Percentiles rank a stretch among this genome's conserved stretches.
phyloP scores from a whole-genome alignment of 306 rosid genomes.

The Dryas drummondii region DNA sequence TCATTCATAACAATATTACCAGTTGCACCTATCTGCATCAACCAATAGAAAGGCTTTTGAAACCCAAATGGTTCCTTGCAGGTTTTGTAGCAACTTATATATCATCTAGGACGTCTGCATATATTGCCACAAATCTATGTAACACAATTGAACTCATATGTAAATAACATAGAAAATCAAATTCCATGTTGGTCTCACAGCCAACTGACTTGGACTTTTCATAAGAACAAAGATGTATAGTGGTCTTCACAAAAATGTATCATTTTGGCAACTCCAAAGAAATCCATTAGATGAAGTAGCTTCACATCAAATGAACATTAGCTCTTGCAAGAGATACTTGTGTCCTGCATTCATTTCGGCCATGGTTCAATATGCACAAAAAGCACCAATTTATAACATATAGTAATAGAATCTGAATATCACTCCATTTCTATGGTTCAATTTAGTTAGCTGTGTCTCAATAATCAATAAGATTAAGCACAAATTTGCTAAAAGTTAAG shows the following conservation, averaged over 20 bases:
- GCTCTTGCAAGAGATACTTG: neutral
- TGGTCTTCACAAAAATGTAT: neutral
- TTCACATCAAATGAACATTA: neutral
- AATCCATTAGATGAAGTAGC: neutral
- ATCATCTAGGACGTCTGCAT: neutral
- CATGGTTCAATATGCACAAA: neutral
- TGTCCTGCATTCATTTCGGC: neutral
- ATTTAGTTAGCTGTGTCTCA: neutral
- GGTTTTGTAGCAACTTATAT: neutral
- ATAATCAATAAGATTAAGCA: neutral
- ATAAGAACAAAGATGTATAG: constrained; percentile 2
- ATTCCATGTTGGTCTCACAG: constrained; percentile 3
- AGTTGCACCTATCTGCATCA: constrained; percentile 2
- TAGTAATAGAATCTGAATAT: neutral
- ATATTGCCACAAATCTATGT: neutral
- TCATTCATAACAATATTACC: neutral
- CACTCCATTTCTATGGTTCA: neutral
- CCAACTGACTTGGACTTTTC: constrained; percentile 5
- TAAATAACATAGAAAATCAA: neutral
- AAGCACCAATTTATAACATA: neutral
- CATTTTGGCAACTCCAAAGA: neutral
- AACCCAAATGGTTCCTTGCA: constrained; percentile 1
- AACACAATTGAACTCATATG: neutral
- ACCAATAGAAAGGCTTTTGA: neutral
- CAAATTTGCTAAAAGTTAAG: neutral